Percentiles rank a stretch among this genome's conserved stretches.
Evolutionary conservation across 305 asterid species (phyloP).

Genomic region (Ruellia speciosa): DNA sequence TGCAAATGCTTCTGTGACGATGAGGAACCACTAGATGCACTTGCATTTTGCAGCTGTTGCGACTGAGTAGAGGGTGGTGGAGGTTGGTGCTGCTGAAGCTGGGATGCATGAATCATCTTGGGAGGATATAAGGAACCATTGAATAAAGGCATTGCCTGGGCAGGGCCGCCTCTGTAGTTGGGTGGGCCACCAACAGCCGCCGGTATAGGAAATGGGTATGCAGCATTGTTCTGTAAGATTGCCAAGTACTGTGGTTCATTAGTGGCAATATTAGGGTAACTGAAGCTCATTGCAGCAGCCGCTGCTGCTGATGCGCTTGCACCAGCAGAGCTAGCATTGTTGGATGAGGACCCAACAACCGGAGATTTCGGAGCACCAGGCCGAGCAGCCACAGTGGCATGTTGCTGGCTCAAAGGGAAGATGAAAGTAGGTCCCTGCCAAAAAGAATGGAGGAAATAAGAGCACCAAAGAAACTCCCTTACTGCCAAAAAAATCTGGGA

Average conservation of each 20-base stretch:
- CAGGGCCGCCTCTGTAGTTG: conserved; percentile 68
- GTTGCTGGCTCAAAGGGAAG: conserved; percentile 87
- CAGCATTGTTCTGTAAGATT: conserved; percentile 58
- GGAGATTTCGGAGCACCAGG: conserved; percentile 43
- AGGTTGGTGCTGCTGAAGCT: conserved; percentile 51
- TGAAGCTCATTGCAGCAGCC: conserved; percentile 63
- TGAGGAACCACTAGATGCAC: conserved; percentile 47
- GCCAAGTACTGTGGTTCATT: conserved; percentile 85
- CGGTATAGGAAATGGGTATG: conserved; percentile 68
- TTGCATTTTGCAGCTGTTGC: conserved; percentile 44
- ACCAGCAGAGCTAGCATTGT: conserved; percentile 30
- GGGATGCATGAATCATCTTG: conserved; percentile 76
- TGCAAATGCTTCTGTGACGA: conserved; percentile 74
- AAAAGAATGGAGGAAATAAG: background rate
- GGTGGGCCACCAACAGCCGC: conserved; percentile 39
- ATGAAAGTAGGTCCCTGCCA: conserved; percentile 75
- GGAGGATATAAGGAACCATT: conserved; percentile 79
- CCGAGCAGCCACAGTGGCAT: conserved; percentile 49
- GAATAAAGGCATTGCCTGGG: conserved; percentile 78
- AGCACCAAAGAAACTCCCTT: background rate
- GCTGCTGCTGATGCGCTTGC: conserved; percentile 28
- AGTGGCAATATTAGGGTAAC: conserved; percentile 59
- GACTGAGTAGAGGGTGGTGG: conserved; percentile 32
- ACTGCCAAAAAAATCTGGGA: too few relatives aligned
- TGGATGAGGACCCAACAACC: conserved; percentile 33